Evolutionary conservation across 805 yeast species (phyloP).

Genomic region (Wickerhamomyces subpelliculosus): DNA sequence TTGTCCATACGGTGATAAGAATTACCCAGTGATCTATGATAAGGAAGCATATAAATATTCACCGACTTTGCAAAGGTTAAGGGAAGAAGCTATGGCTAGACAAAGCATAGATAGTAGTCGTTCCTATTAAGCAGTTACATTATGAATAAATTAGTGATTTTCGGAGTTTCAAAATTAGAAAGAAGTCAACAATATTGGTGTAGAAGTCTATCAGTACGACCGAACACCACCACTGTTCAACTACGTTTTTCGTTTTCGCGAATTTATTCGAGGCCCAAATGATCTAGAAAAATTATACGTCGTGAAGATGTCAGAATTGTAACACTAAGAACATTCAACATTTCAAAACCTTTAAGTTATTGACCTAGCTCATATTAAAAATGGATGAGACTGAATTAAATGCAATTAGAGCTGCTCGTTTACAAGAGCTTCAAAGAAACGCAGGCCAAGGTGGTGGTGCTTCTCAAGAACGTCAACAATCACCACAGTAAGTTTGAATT

Average conservation of each 20-base stretch:
- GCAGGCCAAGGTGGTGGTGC: constrained; percentile 28
- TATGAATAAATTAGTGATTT: neutral
- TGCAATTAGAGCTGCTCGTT: constrained; percentile 89
- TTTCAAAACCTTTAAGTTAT: no score
- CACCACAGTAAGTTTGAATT: constrained; percentile 7
- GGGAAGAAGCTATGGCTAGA: constrained; percentile 18
- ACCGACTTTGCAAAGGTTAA: constrained; percentile 18
- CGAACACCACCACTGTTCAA: constrained; percentile 1
- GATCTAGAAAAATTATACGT: neutral
- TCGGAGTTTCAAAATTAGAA: no score
- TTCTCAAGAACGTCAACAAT: constrained; percentile 3
- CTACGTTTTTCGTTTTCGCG: no score
- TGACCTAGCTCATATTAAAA: no score
- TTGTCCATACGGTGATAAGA: constrained; percentile 31
- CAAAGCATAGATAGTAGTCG: constrained; percentile 3
- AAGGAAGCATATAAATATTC: constrained; percentile 21
- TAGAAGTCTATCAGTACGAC: no score
- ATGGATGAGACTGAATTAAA: constrained; percentile 87
- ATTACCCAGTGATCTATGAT: constrained; percentile 34
- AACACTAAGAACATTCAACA: no score
- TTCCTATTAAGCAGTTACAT: neutral
- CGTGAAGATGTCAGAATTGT: no score
- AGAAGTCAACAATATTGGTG: no score
- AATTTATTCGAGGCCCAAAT: no score
- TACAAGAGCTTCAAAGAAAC: constrained; percentile 70